Evolutionary conservation across 371 early-diverging fungal species (phyloP).

Genomic region (Apophysomyces sp.): DNA sequence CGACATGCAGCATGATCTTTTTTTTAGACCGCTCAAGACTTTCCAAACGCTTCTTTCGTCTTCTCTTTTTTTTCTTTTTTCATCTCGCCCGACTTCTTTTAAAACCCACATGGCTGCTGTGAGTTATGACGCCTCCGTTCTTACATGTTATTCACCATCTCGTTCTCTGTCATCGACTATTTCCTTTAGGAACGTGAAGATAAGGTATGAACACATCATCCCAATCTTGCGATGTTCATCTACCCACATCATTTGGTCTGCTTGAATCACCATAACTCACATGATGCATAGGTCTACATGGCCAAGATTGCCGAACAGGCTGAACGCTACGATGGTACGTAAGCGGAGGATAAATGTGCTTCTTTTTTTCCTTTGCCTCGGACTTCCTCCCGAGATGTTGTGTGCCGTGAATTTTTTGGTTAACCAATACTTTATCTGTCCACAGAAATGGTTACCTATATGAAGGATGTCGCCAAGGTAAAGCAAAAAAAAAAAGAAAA

Average conservation of each 20-base stretch:
- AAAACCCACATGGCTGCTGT: slow-evolving; percentile 15
- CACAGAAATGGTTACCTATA: slow-evolving; percentile 93
- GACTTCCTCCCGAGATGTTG: not conserved
- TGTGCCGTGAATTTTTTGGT: not conserved
- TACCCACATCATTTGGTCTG: not conserved
- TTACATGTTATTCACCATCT: slow-evolving; percentile 7
- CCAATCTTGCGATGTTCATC: not conserved
- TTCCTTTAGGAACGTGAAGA: slow-evolving; percentile 33
- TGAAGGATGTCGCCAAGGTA: slow-evolving; percentile 82
- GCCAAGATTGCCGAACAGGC: slow-evolving; percentile 99
- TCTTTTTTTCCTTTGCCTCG: slow-evolving; percentile 6
- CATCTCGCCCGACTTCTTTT: slow-evolving; percentile 14
- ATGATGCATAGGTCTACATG: slow-evolving; percentile 59
- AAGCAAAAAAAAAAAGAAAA: slow-evolving; percentile 4
- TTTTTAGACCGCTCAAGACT: slow-evolving; percentile 3
- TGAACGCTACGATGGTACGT: slow-evolving; percentile 97
- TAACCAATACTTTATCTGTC: not conserved
- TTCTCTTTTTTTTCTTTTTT: slow-evolving; percentile 5
- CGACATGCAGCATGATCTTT: slow-evolving; percentile 2
- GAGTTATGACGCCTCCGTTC: slow-evolving; percentile 11
- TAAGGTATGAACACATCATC: slow-evolving; percentile 19
- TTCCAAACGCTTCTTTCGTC: not conserved
- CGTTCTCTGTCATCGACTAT: not conserved
- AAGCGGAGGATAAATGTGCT: slow-evolving; percentile 3
- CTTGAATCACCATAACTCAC: not conserved